These are phyloP conservation scores for Rhodotorula kratochvilovae DNA, from an alignment of 768 basidiomycete species.

Conservation along the genomic window DNA sequence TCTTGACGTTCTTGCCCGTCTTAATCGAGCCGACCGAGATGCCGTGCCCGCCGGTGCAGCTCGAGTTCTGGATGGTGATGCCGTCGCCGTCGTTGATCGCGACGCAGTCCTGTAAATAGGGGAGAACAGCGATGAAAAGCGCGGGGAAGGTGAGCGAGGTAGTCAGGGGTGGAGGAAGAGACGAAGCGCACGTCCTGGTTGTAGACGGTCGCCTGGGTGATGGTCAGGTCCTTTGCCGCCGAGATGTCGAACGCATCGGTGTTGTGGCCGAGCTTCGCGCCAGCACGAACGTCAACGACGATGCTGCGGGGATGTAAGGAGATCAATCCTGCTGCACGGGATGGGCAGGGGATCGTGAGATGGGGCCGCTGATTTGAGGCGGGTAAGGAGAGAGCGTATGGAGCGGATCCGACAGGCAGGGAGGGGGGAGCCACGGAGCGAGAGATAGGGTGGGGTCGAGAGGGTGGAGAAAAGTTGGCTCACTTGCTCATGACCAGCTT, in stretches of 20 bases:
- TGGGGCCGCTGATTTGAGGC: too few species aligned
- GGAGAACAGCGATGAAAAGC: too few species aligned
- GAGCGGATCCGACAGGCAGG: too few species aligned
- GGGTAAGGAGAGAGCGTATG: too few species aligned
- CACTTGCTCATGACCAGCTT: background rate
- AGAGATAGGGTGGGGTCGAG: too few species aligned
- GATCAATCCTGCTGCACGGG: too few species aligned
- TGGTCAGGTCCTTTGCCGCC: background rate
- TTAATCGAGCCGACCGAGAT: conserved; percentile 55
- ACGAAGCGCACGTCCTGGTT: conserved; percentile 1
- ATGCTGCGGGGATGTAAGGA: background rate
- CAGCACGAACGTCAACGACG: background rate
- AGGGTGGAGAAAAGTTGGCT: background rate
- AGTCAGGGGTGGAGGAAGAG: too few species aligned
- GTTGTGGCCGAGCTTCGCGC: background rate
- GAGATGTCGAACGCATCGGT: conserved; percentile 7
- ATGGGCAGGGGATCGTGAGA: too few species aligned
- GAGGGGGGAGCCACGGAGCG: too few species aligned
- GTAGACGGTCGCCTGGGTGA: background rate
- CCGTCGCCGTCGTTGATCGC: conserved; percentile 10
- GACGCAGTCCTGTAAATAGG: background rate
- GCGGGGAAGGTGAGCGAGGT: background rate
- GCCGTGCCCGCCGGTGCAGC: conserved; percentile 56
- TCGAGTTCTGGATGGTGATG: conserved; percentile 4
- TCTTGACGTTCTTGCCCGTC: conserved; percentile 29